Evolutionary conservation across 2,329 filamentous ascomycete genomes (phyloP), one percentile per base, ranked within the genome.

Genomic region (Neurospora sp.): DNA sequence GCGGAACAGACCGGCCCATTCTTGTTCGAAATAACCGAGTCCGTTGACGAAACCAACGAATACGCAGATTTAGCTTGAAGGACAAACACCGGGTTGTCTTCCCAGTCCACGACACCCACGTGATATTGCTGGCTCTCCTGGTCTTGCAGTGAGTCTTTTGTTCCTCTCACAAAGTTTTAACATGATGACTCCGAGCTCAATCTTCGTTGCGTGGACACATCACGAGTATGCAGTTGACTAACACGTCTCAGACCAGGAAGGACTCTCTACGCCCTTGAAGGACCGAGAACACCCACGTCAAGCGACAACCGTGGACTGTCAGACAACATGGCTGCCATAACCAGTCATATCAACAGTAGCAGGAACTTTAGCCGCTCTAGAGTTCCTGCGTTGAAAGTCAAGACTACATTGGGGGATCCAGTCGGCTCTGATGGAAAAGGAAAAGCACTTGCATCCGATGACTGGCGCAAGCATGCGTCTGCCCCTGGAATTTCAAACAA

Each of bases 391-490:
- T 67, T 73, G 28, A 69, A 68, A 28, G 39, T 72, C 69, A 73
- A 70, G 62, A 73, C 71, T 38, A 69, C 69, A 17, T 43, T 66
- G 15, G 62, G 39, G 17, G 73, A 73, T 19, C 23, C n/a, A 7
- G 36, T 67, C 2, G 19, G 28, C n/a, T 71, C 69, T 19, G 68
- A 72, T 9, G 46, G 46, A 42, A 73, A 68, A 38, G 72, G 70
- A 19, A 70, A 70, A 52, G 73, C 71, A 17, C 71, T 73, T 19
- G 68, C 72, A 23, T 73, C 75, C 4, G 62, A 69, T 28, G 73
- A 75, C 70, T 76, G 74, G 75, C 73, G 75, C 19, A 74, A 67
- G 58, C 70, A 68, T n/a, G 70, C 71, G 2, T 43, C 68, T 2
- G 69, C 67, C 33, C 33, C 52, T 4, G 68, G 28, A 5, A 19